A percentile compares a stretch with the other conserved stretches of the same genome.
phyloP scores from a whole-genome alignment of 345 rosid species.

The Salix brachista region DNA sequence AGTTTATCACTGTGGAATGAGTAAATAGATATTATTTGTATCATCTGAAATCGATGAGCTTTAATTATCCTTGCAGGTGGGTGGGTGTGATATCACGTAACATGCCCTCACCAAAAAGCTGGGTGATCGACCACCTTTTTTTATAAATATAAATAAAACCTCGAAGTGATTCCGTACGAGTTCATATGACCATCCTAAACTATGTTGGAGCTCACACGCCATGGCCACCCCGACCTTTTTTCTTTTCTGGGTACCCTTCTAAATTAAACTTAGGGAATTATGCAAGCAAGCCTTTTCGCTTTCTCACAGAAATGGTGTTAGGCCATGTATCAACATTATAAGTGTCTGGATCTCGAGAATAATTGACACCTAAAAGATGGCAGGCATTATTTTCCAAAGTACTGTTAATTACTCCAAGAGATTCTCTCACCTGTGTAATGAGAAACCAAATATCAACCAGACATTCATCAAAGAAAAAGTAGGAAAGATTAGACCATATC shows the following conservation, averaged over 20 bases:
- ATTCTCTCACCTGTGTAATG: not conserved
- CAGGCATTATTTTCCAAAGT: not conserved
- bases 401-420: not conserved
- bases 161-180: not conserved
- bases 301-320: not conserved
- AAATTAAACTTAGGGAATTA: not conserved
- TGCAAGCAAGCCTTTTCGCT: not conserved
- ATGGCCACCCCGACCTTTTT: too few species aligned
- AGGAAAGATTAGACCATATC: not conserved
- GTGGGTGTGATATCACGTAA: not conserved
- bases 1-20: not conserved
- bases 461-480: too few species aligned
- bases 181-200: not conserved
- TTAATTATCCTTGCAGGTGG: not conserved
- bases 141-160: not conserved
- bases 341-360: not conserved
- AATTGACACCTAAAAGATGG: not conserved
- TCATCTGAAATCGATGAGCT: too few species aligned
- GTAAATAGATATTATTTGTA: not conserved
- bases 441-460: not conserved
- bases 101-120: not conserved
- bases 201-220: too few species aligned
- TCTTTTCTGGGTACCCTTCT: too few species aligned
- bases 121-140: not conserved
- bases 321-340: not conserved